Base-by-base conservation (phyloP, 192 early-diverging fungal genomes). In the Chytriomyces hyalinus region DNA sequence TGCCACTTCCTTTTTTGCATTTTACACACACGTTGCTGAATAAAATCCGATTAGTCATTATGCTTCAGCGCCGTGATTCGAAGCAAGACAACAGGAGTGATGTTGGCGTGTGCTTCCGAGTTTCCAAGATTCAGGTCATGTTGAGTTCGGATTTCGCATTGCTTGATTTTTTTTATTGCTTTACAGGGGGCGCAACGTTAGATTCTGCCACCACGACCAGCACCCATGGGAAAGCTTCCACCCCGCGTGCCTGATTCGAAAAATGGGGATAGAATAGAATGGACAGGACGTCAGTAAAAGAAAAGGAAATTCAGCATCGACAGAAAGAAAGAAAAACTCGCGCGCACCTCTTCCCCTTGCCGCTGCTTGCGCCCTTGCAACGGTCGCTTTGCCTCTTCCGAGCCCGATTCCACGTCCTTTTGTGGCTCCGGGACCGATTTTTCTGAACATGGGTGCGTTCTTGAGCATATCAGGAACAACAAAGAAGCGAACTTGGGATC, bases 381-480 rank as follows among this genome's bases (percentile, higher is more conserved):
- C 93, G 28, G 93, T 95, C 46, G 93, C 93, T 80, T 90, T 92
- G 49, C 93, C 93, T 80, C 92, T 82, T 43, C 92, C 92, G 61
- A 94, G 80, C 75, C 94, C 94, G 50, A 94, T 92, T n/a, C 94
- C 94, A 80, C 90, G 89, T 59, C 93, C 93, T 75, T 92, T 94
- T 82, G 87, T 82, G 57, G 89, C 89, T 26, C 91, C 91, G 22
- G 95, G 93, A 17, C 92, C 95, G 64, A 96, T 90, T 67, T 88
- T 87, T 87, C 96, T 95, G 85, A 99, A 98, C 96, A 99, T 97
- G 62, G 97, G 96, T 44, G 97, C 97, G 80, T 99, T 98, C 87
- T 97, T 97, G 49, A 99, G 90, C 96, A 99, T 99, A 81, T 99
- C 97, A 28, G 97, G 97, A 22, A 97, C 96, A 47, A 98, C 92